Conservation (phyloP, 768 basidiomycete genomes). For the Lactifluus echinatus region DNA sequence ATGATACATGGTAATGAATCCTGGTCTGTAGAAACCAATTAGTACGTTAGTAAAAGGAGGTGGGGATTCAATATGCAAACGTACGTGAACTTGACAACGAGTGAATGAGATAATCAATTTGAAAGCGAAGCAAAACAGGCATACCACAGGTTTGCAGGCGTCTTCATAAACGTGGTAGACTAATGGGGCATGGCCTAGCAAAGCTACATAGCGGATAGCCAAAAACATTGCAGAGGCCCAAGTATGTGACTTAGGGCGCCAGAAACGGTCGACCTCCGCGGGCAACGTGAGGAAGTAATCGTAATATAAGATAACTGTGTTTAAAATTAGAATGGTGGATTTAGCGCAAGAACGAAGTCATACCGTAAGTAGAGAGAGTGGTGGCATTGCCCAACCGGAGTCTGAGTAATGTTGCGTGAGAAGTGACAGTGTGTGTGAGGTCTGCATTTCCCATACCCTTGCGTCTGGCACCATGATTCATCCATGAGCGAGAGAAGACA, state of each 20-base stretch:
- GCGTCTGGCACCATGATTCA: not conserved
- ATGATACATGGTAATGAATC: not conserved
- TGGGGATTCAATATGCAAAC: not conserved
- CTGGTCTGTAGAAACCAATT: not conserved
- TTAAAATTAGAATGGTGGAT: not conserved
- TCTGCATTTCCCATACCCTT: not conserved
- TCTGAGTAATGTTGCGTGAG: not conserved
- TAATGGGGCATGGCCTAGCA: conserved; percentile 21
- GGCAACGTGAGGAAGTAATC: conserved; percentile 40
- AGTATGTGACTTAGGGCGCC: conserved; percentile 25
- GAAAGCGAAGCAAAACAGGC: not conserved
- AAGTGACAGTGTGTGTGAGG: too few relatives aligned
- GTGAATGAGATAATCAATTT: not conserved
- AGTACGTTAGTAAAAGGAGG: not conserved
- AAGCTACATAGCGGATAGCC: conserved; percentile 21
- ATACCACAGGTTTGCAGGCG: not conserved
- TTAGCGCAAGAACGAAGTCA: not conserved
- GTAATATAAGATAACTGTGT: conserved; percentile 29
- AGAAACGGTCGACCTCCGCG: conserved; percentile 37
- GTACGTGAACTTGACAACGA: not conserved
- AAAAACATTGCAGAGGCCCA: conserved; percentile 20
- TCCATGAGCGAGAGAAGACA: not conserved
- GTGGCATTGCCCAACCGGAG: not conserved
- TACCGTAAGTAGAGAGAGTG: not conserved
- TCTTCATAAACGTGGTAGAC: conserved; percentile 2